phyloP scores from a whole-genome alignment of 495 filamentous ascomycete species.

The Pseudotulostoma volvatum region DNA sequence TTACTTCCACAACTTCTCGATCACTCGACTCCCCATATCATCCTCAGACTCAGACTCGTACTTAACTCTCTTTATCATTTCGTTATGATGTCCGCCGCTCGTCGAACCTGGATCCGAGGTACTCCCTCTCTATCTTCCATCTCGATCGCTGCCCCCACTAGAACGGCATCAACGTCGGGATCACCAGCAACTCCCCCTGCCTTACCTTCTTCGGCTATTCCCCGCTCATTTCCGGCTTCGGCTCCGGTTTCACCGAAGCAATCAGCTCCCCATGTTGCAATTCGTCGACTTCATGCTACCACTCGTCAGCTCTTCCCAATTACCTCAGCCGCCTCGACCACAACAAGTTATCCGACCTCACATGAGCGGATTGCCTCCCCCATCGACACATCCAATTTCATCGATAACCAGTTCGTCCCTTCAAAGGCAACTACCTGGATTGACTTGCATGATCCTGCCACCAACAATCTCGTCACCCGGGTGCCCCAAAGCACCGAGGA shows the following conservation, averaged over 20 bases:
- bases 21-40: too few species aligned
- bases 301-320: constrained; percentile 40
- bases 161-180: constrained; percentile 1
- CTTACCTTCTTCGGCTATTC: constrained; percentile 11
- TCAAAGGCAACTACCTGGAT: constrained; percentile 72
- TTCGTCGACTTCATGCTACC: constrained; percentile 39
- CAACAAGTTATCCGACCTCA: constrained; percentile 58
- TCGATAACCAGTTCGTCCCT: constrained; percentile 75
- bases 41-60: too few species aligned
- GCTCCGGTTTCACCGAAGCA: constrained; percentile 10
- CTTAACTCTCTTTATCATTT: too few species aligned
- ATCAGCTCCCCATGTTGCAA: constrained; percentile 13
- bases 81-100: too few species aligned
- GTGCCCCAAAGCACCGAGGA: constrained; percentile 88
- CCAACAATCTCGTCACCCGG: constrained; percentile 95
- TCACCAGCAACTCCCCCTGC: constrained; percentile 13
- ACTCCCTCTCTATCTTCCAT: constrained; percentile 23
- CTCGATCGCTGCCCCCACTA: constrained; percentile 6
- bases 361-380: constrained; percentile 65
- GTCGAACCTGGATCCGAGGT: constrained; percentile 25
- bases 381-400: constrained; percentile 72
- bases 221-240: constrained; percentile 7
- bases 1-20: too few species aligned
- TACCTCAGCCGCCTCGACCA: constrained; percentile 39
- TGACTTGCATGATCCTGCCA: constrained; percentile 87